These are phyloP conservation scores for Diplodia scrobiculata DNA, from an alignment of 2,329 filamentous ascomycete species.

Conservation along the genomic window DNA sequence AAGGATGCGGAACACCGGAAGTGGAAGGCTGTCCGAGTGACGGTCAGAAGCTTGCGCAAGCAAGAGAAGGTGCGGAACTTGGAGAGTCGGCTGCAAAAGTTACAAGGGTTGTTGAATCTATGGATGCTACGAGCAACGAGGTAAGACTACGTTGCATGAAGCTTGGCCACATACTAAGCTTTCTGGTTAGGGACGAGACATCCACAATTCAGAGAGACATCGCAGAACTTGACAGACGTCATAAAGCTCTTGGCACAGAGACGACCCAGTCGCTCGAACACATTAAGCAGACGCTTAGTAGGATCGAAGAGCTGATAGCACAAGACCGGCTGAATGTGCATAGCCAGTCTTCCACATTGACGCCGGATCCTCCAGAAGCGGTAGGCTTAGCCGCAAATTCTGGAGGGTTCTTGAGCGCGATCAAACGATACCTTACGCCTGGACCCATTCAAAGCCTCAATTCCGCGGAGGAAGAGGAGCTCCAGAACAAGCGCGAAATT, in stretches of 20 bases:
- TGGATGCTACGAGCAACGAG: background rate
- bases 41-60: background rate
- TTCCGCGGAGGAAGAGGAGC: background rate
- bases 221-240: background rate
- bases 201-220: background rate
- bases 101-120: background rate
- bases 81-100: background rate
- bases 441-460: background rate
- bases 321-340: background rate
- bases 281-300: background rate
- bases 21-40: background rate
- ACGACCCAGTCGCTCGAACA: background rate
- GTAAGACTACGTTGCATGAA: background rate
- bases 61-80: background rate
- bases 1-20: background rate
- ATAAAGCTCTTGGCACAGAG: background rate
- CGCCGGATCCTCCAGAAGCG: no score
- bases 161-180: background rate
- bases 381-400: no score
- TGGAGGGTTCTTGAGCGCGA: no score
- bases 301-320: background rate
- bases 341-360: background rate
- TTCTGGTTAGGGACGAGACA: background rate
- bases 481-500: background rate
- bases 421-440: no score